Evolutionary conservation across 108 stramenopile species (phyloP).

Genomic region (Pseudonitzschia multiseries): DNA sequence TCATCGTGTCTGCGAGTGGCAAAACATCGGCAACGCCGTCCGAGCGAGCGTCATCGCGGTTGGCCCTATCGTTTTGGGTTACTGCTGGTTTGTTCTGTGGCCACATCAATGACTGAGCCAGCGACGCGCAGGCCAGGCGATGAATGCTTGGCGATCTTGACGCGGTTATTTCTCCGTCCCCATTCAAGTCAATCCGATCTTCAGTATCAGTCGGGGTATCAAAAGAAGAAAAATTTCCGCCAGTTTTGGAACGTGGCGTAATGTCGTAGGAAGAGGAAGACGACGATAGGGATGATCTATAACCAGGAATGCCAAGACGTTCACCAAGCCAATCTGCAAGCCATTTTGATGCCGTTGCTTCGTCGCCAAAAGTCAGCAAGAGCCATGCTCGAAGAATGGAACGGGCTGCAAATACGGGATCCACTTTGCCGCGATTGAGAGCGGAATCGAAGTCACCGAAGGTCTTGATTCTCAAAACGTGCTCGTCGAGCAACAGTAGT

Average conservation of each 20-base stretch:
- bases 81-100: constrained; percentile 13
- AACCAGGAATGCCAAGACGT: constrained; percentile 29
- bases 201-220: not conserved
- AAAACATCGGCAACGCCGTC: not conserved
- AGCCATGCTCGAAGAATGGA: constrained; percentile 74
- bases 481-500: constrained; percentile 63
- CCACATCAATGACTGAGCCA: constrained; percentile 72
- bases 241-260: not conserved
- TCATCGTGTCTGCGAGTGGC: constrained; percentile 40
- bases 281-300: not conserved
- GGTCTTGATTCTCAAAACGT: constrained; percentile 57
- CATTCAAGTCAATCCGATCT: not conserved
- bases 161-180: not conserved
- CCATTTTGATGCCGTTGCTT: constrained; percentile 43
- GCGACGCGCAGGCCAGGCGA: constrained; percentile 74
- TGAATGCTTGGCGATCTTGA: constrained; percentile 28
- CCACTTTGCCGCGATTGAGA: constrained; percentile 49
- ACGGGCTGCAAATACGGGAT: constrained; percentile 71
- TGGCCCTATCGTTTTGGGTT: constrained; percentile 14
- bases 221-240: not conserved
- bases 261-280: not conserved
- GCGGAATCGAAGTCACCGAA: constrained; percentile 70
- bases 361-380: constrained; percentile 36
- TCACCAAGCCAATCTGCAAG: constrained; percentile 41
- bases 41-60: constrained; percentile 7